A percentile compares a stretch with the other conserved stretches of the same genome.
Conservation (phyloP, 2,329 filamentous ascomycete species). For the Domatiomyces catenatus region DNA sequence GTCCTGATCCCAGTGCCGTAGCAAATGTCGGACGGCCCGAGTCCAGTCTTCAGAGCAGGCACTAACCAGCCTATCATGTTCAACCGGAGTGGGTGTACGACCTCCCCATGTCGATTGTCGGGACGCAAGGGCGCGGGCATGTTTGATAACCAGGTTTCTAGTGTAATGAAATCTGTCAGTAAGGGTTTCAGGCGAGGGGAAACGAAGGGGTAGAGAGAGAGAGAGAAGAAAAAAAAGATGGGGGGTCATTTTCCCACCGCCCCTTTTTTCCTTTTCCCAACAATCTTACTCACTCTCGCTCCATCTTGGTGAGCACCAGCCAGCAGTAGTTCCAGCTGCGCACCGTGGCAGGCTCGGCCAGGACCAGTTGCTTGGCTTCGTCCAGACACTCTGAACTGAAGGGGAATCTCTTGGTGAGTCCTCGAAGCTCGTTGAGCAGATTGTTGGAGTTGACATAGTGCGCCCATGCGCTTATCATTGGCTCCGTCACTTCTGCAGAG, state of each 20-base stretch:
- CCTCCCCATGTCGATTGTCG: conserved; percentile 57
- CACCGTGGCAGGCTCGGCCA: conserved; percentile 48
- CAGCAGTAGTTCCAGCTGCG: conserved; percentile 65
- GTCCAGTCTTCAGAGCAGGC: conserved; percentile 56
- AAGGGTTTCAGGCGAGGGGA: conserved; percentile 3
- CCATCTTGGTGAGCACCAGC: conserved; percentile 53
- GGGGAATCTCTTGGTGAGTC: conserved; percentile 51
- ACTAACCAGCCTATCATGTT: conserved; percentile 42
- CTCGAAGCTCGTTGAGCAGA: conserved; percentile 53
- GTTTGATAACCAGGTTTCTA: conserved; percentile 45
- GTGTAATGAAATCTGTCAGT: conserved; percentile 1
- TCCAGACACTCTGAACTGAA: conserved; percentile 50
- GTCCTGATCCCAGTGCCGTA: conserved; percentile 50
- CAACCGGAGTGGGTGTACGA: conserved; percentile 38
- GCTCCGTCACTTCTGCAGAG: conserved; percentile 43
- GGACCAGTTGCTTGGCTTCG: conserved; percentile 50
- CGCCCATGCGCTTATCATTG: conserved; percentile 56
- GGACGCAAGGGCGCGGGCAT: conserved; percentile 45
- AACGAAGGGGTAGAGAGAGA: background rate
- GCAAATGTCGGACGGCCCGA: conserved; percentile 47
- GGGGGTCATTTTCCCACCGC: background rate
- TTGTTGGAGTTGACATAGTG: conserved; percentile 58
- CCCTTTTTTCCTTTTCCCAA: background rate
- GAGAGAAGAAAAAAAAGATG: background rate
- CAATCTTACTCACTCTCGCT: conserved; percentile 40